Base-by-base conservation (phyloP, 768 basidiomycete genomes). In the Leucocoprinus leucothites region DNA sequence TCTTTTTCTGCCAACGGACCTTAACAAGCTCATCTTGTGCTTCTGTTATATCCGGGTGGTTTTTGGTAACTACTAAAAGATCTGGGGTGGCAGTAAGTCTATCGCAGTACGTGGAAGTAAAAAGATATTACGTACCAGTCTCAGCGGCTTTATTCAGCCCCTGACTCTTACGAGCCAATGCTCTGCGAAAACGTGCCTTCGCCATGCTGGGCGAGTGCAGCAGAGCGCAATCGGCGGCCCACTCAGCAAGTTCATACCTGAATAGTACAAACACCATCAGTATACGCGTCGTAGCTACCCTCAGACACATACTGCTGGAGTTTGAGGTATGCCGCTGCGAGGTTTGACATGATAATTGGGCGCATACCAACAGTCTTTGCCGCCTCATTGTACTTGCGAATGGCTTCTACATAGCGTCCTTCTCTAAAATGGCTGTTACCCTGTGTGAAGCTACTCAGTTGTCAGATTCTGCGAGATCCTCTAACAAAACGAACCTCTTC, bases 101-200 rank as follows among this genome's bases (percentile, higher is more conserved):
- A 25, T 36, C 9, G 2, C n/a, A 6, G 25, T n/a, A 40, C 28
- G n/a, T 4, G 6, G 18, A 21, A 21, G 21, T 1, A 11, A 9
- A 14, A 24, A n/a, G n/a, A 2, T 8, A 40, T 46, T 34, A 53
- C 58, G 9, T 57, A 68, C 73, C 71, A 52, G 53, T 52, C 9
- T 67, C 54, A 4, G 72, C 69, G 53, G 62, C 66, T 48, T 54
- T 60, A 26, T 66, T 65, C 36, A 63, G 51, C 1, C 53, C 53
- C 2, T 53, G 49, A 18, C 48, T 65, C 58, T 70, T 74, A 40
- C 74, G 63, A 9, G 74, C 73, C 45, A 74, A 48, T 3, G 71
- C 75, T 50, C 73, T 69, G 25, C 72, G 71, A 59, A 66, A 76
- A 14, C 74, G 69, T 34, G 74, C 71, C 52, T 77, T 74, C 22